phyloP scores from a whole-genome alignment of 2,329 filamentous ascomycete genomes.

The Trichoderma harzianum region DNA sequence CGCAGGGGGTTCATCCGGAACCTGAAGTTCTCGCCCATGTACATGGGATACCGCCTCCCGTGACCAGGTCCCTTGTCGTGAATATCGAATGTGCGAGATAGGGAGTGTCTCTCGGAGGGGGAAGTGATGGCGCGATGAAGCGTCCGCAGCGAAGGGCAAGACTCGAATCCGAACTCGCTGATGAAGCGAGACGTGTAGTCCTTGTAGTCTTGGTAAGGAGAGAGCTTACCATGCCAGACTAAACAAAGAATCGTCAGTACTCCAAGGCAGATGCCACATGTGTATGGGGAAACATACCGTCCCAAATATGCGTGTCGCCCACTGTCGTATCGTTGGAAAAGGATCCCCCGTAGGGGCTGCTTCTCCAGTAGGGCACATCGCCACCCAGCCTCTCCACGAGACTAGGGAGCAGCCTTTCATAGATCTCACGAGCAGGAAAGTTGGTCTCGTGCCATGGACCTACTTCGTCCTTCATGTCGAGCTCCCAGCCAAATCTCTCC shows the following conservation, averaged over 20 bases:
- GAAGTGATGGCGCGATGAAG: not conserved
- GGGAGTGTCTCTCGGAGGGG: not conserved
- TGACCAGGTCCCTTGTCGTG: not conserved
- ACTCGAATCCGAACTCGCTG: not conserved
- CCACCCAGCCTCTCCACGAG: constrained; percentile 58
- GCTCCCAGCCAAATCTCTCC: constrained; percentile 62
- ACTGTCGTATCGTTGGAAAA: not conserved
- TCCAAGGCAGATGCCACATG: not conserved
- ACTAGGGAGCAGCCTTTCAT: constrained; percentile 68
- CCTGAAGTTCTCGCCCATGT: not conserved
- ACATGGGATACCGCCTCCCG: not conserved
- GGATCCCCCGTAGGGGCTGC: not conserved
- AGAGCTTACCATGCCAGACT: not conserved
- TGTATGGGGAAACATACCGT: not conserved
- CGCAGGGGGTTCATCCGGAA: not conserved
- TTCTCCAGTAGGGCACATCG: constrained; percentile 52
- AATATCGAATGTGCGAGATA: not conserved
- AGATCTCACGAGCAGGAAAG: constrained; percentile 74
- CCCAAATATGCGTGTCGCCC: not conserved
- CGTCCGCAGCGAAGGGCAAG: not conserved
- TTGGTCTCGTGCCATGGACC: constrained; percentile 72
- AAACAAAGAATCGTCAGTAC: not conserved
- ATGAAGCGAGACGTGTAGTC: not conserved
- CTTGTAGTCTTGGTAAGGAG: constrained; percentile 5
- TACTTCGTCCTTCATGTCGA: constrained; percentile 60